A percentile compares a stretch with the other conserved stretches of the same genome.
phyloP scores from a whole-genome alignment of 768 basidiomycete genomes.

The Russula dissimulans region DNA sequence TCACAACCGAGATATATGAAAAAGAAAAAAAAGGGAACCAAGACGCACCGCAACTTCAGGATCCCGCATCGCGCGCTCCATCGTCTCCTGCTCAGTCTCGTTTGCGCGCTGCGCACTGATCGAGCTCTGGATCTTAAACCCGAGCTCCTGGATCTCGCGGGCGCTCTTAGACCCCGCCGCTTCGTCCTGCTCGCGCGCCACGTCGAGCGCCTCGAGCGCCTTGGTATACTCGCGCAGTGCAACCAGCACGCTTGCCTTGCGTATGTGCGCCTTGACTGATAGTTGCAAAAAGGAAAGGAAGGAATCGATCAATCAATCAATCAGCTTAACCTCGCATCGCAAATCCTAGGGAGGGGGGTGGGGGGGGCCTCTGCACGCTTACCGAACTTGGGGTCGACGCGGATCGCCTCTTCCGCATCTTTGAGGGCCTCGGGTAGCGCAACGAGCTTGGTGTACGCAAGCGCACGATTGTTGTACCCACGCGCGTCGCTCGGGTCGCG shows the following conservation, averaged over 20 bases:
- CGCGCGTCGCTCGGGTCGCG: constrained; percentile 83
- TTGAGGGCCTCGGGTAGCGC: constrained; percentile 95
- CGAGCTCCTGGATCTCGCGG: constrained; percentile 72
- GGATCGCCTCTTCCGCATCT: constrained; percentile 90
- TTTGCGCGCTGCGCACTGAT: constrained; percentile 67
- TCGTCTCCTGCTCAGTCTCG: constrained; percentile 88
- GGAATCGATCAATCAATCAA: no score
- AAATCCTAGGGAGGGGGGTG: no score
- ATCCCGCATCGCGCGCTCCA: constrained; percentile 93
- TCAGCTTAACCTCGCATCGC: no score
- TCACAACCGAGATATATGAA: not conserved
- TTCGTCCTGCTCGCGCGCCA: constrained; percentile 68
- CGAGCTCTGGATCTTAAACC: constrained; percentile 74
- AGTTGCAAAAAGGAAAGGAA: not conserved
- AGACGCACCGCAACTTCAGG: constrained; percentile 85
- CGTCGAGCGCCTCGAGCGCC: constrained; percentile 76
- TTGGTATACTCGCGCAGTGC: constrained; percentile 89
- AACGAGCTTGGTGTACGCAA: constrained; percentile 90
- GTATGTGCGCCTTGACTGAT: constrained; percentile 88
- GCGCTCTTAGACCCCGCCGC: constrained; percentile 59
- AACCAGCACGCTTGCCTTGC: constrained; percentile 77
- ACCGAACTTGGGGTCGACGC: constrained; percentile 81
- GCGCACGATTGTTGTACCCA: constrained; percentile 97
- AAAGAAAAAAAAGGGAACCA: not conserved
- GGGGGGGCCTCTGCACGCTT: constrained; percentile 19